phyloP scores from a whole-genome alignment of 2,329 filamentous ascomycete genomes.

The Pleurostoma richardsiae region DNA sequence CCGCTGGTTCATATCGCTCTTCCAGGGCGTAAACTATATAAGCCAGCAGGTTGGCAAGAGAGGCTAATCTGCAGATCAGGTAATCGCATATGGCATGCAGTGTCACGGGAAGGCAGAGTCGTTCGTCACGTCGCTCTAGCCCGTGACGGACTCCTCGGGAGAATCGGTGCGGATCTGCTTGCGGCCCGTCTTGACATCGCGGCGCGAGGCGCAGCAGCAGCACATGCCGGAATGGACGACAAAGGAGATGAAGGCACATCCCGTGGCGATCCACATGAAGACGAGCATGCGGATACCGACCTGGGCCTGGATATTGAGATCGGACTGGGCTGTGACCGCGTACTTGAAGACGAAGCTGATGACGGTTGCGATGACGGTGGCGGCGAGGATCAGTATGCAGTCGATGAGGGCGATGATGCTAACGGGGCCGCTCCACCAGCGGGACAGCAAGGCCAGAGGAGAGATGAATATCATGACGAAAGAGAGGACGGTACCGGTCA shows the following conservation, averaged over 20 bases:
- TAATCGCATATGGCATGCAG: too few relatives aligned
- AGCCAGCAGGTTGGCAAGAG: too few relatives aligned
- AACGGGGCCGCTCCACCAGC: conserved; percentile 61
- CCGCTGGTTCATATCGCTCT: too few relatives aligned
- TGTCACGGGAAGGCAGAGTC: too few relatives aligned
- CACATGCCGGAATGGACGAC: conserved; percentile 70
- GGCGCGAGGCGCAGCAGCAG: conserved; percentile 64
- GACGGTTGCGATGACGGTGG: conserved; percentile 70
- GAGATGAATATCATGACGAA: conserved; percentile 68
- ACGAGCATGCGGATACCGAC: conserved; percentile 72
- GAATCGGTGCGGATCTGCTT: conserved; percentile 13
- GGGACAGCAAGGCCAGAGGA: conserved; percentile 47
- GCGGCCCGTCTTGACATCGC: conserved; percentile 41
- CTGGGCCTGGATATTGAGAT: conserved; percentile 70
- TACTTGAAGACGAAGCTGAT: conserved; percentile 80
- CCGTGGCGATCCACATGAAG: conserved; percentile 84
- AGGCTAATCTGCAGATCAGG: too few relatives aligned
- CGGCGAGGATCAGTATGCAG: conserved; percentile 63
- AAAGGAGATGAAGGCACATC: conserved; percentile 63
- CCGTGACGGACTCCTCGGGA: too few relatives aligned
- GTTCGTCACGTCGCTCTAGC: too few relatives aligned
- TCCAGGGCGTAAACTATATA: too few relatives aligned
- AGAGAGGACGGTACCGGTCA: conserved; percentile 64
- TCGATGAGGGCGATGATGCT: conserved; percentile 63
- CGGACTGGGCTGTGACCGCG: conserved; percentile 64